Base-by-base conservation (phyloP, 768 basidiomycete genomes). In the Astraeus odoratus region DNA sequence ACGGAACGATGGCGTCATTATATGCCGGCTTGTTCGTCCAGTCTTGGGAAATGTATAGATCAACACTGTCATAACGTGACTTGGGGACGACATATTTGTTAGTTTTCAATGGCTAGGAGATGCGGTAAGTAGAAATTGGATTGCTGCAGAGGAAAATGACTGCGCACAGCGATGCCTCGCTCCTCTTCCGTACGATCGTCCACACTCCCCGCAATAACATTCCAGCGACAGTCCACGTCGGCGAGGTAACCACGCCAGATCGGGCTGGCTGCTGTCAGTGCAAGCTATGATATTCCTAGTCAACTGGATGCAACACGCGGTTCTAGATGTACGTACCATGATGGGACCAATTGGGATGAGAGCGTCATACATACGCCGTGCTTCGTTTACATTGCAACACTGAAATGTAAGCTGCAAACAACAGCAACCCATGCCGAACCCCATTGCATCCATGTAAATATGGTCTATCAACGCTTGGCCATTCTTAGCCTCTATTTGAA, bases 391-490 rank as follows among this genome's bases (percentile, higher is more conserved):
- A 67, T 91, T 92, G 66, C 91, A 96, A 3, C 93, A 86, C 65
- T 99, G 96, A 69, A 98, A 97, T 12, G 96, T 99, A 49, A 98
- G 75, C 58, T 99, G 96, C 42, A 99, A 73, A 65, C 96, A 98
- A 57, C 91, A 95, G 54, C 95, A 98, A 5, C 96, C 96, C 96
- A 98, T 99, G 38, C 96, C 96, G 63, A 99, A 99, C 23, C 94
- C 95, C 96, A 98, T 98, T 8, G 96, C 94, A 63, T 99, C 96
- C 72, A 98, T 77, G 62, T 98, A 98, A 51, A 99, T 89, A 64
- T 98, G 94, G 61, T 95, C 83, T 25, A 73, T 70, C 27, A 90
- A 73, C 13, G 94, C 93, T 4, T 93, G 91, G 2, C 94, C 93
- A 50, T 81, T 75, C 66, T 83, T 88, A 1, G 93, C 93, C 72